Evolutionary conservation across 345 rosid species (phyloP).

Genomic region (Syzygium jambos): DNA sequence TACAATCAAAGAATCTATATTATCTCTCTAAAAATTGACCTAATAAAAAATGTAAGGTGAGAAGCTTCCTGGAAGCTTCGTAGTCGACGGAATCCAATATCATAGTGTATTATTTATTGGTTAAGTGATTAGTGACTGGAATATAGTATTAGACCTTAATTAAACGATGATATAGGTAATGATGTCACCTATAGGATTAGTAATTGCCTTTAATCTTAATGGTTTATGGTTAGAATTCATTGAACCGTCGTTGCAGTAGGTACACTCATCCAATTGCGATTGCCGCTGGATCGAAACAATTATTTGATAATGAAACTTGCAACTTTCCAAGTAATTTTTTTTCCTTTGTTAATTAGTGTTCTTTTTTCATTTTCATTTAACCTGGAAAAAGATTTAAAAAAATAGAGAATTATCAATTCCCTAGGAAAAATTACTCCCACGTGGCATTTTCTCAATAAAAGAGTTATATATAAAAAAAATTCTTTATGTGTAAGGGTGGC

Average conservation of each 20-base stretch:
- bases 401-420: neutral
- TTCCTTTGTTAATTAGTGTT: neutral
- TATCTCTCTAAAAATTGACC: neutral
- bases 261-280: neutral
- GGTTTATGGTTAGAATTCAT: neutral
- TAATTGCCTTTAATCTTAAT: neutral
- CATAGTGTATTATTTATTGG: neutral
- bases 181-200: neutral
- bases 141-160: neutral
- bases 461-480: neutral
- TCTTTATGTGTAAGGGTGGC: neutral
- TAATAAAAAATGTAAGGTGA: neutral
- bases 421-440: neutral
- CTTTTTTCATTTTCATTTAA: neutral
- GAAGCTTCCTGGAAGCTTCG: neutral
- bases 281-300: neutral
- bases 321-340: neutral
- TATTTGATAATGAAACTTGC: neutral
- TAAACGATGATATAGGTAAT: neutral
- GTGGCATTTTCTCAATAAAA: neutral
- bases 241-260: neutral
- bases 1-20: neutral
- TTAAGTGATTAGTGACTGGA: neutral
- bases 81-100: neutral
- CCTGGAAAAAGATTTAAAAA: neutral